Percentiles rank a stretch among this genome's conserved stretches.
Conservation (phyloP, 768 basidiomycete genomes). For the Sistotremastrum suecicum region DNA sequence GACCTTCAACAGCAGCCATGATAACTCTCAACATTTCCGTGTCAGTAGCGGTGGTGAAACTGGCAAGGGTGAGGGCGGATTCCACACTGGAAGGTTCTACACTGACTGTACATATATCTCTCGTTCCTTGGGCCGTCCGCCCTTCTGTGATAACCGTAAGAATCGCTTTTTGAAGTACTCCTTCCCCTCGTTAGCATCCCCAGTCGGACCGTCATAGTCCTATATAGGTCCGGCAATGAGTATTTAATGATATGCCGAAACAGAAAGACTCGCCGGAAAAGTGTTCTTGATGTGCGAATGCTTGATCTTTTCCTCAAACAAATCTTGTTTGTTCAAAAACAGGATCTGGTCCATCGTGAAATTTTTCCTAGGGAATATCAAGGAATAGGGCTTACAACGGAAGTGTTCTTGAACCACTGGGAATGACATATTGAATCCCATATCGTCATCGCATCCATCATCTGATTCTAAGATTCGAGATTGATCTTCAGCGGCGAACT, state of each 20-base stretch:
- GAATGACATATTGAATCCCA: slow-evolving; percentile 98
- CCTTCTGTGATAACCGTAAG: slow-evolving; percentile 67
- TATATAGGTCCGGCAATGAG: slow-evolving; percentile 15
- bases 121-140: slow-evolving; percentile 69
- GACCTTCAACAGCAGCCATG: slow-evolving; percentile 94
- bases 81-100: slow-evolving; percentile 1
- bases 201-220: slow-evolving; percentile 76
- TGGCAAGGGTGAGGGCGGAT: slow-evolving; percentile 14
- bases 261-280: slow-evolving; percentile 41
- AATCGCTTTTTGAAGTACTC: slow-evolving; percentile 89
- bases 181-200: slow-evolving; percentile 59
- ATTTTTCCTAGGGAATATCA: slow-evolving; percentile 4
- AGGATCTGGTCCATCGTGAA: slow-evolving; percentile 44
- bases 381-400: slow-evolving; percentile 43
- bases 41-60: slow-evolving; percentile 84
- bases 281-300: slow-evolving; percentile 77
- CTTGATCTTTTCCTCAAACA: slow-evolving; percentile 74
- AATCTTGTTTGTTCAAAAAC: slow-evolving; percentile 90
- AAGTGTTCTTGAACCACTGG: slow-evolving; percentile 92
- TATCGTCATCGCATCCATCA: slow-evolving; percentile 98
- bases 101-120: slow-evolving; percentile 92
- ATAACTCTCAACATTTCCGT: slow-evolving; percentile 79
- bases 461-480: slow-evolving; percentile 60
- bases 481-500: background rate
- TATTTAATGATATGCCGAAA: slow-evolving; percentile 1